Percentiles rank a stretch among this genome's conserved stretches.
phyloP scores from a whole-genome alignment of 129 eudicot species.

The Ambrosia trifida region DNA sequence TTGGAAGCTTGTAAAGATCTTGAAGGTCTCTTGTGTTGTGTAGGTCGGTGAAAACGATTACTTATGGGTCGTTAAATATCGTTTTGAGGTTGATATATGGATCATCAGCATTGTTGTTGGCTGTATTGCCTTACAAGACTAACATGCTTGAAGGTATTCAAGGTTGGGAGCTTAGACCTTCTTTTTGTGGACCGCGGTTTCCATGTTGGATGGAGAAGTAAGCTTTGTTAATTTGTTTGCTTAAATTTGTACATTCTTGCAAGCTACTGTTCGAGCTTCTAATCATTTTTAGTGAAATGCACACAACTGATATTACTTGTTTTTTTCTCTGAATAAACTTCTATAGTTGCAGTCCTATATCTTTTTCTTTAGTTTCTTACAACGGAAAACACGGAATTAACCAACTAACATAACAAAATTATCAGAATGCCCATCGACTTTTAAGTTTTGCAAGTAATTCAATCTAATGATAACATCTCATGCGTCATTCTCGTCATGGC shows the following conservation, averaged over 20 bases:
- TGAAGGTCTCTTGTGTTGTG: slow-evolving; percentile 5
- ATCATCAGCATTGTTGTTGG: slow-evolving; percentile 76
- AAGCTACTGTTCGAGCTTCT: background rate
- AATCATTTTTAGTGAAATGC: background rate
- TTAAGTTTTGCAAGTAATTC: no score
- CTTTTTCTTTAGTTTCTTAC: background rate
- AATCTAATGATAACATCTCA: no score
- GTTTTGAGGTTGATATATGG: slow-evolving; percentile 85
- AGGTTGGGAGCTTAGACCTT: slow-evolving; percentile 98
- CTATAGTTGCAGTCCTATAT: no score
- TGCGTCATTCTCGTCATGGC: no score
- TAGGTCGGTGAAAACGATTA: slow-evolving; percentile 94
- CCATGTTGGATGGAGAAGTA: slow-evolving; percentile 99
- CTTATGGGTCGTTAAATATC: slow-evolving; percentile 72
- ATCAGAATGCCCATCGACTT: no score
- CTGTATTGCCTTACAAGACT: slow-evolving; percentile 81
- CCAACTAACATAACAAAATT: no score
- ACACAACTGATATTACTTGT: background rate
- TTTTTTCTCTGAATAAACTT: no score
- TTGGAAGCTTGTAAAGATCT: background rate
- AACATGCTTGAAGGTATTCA: slow-evolving; percentile 93
- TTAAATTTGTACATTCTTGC: background rate
- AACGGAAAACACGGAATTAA: no score
- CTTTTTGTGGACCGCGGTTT: slow-evolving; percentile 90
- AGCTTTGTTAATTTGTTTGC: slow-evolving; percentile 24